Conservation (phyloP, 345 rosid genomes). For the Ceriops decandra region DNA sequence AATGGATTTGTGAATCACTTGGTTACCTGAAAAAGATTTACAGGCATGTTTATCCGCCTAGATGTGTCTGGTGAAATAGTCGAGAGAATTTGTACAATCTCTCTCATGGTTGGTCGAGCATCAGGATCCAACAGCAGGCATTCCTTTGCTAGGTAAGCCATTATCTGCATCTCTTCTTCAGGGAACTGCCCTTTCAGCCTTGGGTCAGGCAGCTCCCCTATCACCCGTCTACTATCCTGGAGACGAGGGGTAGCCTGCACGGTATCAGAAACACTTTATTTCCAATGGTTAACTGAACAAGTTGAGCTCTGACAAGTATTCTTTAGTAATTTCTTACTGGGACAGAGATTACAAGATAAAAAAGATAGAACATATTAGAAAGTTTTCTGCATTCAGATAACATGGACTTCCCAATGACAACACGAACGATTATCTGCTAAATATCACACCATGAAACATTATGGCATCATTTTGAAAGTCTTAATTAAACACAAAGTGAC, state of each 20-base stretch:
- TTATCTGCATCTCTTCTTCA: slow-evolving; percentile 81
- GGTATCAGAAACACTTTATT: background rate
- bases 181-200: slow-evolving; percentile 63
- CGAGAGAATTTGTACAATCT: slow-evolving; percentile 94
- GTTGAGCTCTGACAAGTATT: no score
- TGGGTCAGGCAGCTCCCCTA: slow-evolving; percentile 76
- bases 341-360: no score
- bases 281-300: no score
- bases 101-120: slow-evolving; percentile 90
- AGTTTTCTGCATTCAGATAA: background rate
- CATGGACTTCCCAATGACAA: background rate
- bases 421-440: background rate
- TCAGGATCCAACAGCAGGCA: slow-evolving; percentile 90
- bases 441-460: background rate
- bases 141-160: slow-evolving; percentile 94
- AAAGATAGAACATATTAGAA: background rate
- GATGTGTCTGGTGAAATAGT: slow-evolving; percentile 71
- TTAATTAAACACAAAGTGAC: background rate
- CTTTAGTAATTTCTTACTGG: no score
- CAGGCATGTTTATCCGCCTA: slow-evolving; percentile 62
- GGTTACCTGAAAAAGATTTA: slow-evolving; percentile 59
- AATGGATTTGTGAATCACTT: background rate
- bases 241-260: slow-evolving; percentile 78
- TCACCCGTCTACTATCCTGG: slow-evolving; percentile 61
- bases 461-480: no score